These are phyloP conservation scores for Pinguiococcus pyrenoidosus DNA, from an alignment of 108 stramenopile genomes.

Conservation along the genomic window DNA sequence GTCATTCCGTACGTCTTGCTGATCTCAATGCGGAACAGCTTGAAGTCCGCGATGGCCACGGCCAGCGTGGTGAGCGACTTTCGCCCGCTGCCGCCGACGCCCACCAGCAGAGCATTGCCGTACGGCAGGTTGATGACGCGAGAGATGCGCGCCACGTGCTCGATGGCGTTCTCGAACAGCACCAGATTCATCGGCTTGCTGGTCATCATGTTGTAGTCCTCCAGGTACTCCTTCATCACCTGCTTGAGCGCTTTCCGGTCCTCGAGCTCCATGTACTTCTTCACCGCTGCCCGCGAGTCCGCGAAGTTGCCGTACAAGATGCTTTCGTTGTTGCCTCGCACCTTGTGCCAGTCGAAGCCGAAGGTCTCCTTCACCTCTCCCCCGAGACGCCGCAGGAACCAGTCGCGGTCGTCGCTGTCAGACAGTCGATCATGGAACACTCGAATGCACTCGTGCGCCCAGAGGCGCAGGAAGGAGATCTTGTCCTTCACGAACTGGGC, in stretches of 20 bases:
- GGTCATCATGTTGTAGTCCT: conserved; percentile 43
- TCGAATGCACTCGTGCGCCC: conserved; percentile 46
- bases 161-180: conserved; percentile 47
- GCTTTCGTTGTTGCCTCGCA: conserved; percentile 7
- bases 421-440: conserved; percentile 49
- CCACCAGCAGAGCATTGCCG: conserved; percentile 49
- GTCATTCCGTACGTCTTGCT: conserved; percentile 39
- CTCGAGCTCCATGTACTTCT: conserved; percentile 34
- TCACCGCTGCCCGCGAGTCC: conserved; percentile 20
- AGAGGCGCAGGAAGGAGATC: conserved; percentile 34
- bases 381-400: conserved; percentile 35
- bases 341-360: conserved; percentile 20
- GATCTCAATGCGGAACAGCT: conserved; percentile 47
- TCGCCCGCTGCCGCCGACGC: conserved; percentile 49
- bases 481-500: conserved; percentile 31
- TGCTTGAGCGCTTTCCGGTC: conserved; percentile 29
- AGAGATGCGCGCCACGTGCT: conserved; percentile 45
- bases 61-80: conserved; percentile 46
- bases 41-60: conserved; percentile 37
- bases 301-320: conserved; percentile 40
- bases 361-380: conserved; percentile 31
- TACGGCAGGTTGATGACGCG: conserved; percentile 43
- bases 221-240: conserved; percentile 45
- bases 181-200: conserved; percentile 44
- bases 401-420: conserved; percentile 38